Evolutionary conservation across 345 rosid species (phyloP).

Genomic region (Eucalyptus curtisii): DNA sequence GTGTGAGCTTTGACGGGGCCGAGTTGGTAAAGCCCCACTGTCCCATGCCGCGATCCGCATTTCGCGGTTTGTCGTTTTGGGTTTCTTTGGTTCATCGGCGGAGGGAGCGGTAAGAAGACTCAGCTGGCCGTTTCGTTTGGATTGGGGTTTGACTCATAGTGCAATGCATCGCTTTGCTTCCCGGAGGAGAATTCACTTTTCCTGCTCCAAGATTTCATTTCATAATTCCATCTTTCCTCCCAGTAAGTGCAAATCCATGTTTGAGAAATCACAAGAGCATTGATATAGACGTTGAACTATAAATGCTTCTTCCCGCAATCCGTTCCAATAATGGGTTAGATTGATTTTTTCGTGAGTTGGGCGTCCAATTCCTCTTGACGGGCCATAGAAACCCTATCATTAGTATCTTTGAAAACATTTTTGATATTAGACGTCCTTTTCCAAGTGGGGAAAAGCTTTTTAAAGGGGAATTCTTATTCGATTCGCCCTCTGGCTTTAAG

Average conservation of each 20-base stretch:
- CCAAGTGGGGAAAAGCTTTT: not conserved
- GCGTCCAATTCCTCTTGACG: rapidly evolving
- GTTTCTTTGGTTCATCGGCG: not conserved
- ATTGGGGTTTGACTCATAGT: not conserved
- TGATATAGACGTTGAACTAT: rapidly evolving
- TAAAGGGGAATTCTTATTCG: not conserved
- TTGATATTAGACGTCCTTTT: not conserved
- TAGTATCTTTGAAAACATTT: too few relatives aligned
- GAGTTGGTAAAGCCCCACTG: not conserved
- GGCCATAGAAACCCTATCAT: not conserved
- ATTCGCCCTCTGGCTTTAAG: not conserved
- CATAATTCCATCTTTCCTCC: too few relatives aligned
- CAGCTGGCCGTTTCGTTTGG: not conserved
- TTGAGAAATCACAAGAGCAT: too few relatives aligned
- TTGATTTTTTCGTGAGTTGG: rapidly evolving
- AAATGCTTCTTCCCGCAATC: rapidly evolving
- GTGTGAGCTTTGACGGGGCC: not conserved
- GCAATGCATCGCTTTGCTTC: not conserved
- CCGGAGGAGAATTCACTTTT: not conserved
- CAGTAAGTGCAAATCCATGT: rapidly evolving
- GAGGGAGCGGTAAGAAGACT: too few relatives aligned
- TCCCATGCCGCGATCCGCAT: not conserved
- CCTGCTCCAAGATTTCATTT: not conserved
- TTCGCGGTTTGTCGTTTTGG: not conserved
- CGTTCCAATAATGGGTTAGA: rapidly evolving